Base-by-base conservation (phyloP, 1,284 basidiomycete genomes). In the Apiotrichum domesticum region DNA sequence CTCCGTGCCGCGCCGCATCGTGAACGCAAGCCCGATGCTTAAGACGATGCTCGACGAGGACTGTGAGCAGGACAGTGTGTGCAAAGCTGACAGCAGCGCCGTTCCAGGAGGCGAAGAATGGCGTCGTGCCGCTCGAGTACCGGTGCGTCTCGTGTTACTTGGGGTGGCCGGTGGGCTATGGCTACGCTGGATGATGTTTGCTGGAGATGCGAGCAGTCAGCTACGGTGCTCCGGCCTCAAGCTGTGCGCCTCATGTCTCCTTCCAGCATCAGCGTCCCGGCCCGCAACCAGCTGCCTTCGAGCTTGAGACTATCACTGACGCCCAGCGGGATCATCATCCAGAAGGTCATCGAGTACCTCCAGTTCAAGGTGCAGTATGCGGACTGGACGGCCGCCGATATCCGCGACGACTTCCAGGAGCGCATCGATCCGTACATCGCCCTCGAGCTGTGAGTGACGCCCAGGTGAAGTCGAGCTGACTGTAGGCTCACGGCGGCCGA, bases 301-400 rank as follows among this genome's bases (percentile, higher is more conserved):
- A 21, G 21, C 21, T 21, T 21, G 21, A 21, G 21, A 21, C 21
- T 21, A 21, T 21, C 21, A 39, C 37, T 39, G 37, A 39, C 37
- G 8, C 37, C 37, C 62, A 71, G 68, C 43, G 79, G 79, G 8
- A 78, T 81, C 50, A 77, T 83, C 34, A 71, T 82, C 15, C 78
- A 80, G 61, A 83, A 82, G 64, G 80, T 83, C 6, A 76, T 80
- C 59, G 82, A 83, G 63, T 83, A 82, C 63, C 76, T 83, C 3
- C 71, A 79, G 37, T 82, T 79, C 74, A 81, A 81, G 64, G 72
- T 78, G 5, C 74, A 78, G 58, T 82, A 80, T 61, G 63, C 66
- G 29, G 71, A 78, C 35, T 71, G 76, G 29, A 71, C 70, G 41
- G 62, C 70, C 9, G 73, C 75, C 35, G 76, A 79, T 41, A 78